Conservation (phyloP, 208 protist species). For the Leishmania turanica region DNA sequence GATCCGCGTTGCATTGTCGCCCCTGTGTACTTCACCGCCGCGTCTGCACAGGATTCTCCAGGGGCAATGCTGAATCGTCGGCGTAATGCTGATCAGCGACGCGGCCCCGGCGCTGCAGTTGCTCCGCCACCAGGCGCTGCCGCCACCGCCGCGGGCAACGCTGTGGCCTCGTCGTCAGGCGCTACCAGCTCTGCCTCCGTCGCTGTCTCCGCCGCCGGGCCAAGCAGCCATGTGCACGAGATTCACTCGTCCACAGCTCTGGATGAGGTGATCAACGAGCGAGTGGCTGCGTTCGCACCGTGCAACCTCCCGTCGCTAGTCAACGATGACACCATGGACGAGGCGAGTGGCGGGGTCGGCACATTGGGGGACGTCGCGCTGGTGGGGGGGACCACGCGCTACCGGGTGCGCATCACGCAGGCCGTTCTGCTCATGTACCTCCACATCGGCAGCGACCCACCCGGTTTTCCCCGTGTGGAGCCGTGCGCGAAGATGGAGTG, state of each 20-base stretch:
- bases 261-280: slow-evolving; percentile 56
- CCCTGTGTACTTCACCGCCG: neutral
- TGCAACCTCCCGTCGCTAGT: slow-evolving; percentile 65
- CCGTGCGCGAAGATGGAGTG: slow-evolving; percentile 97
- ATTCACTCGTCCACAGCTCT: slow-evolving; percentile 15
- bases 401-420: slow-evolving; percentile 52
- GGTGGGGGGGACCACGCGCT: slow-evolving; percentile 25
- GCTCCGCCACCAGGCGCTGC: neutral
- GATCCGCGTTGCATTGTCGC: neutral
- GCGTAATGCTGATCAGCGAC: slow-evolving; percentile 21
- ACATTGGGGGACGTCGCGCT: slow-evolving; percentile 19
- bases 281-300: slow-evolving; percentile 67
- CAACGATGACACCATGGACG: slow-evolving; percentile 41
- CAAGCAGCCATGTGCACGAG: slow-evolving; percentile 15
- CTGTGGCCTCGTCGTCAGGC: neutral
- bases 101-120: slow-evolving; percentile 2
- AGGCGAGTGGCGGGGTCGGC: slow-evolving; percentile 25
- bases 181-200: neutral
- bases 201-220: neutral
- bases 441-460: slow-evolving; percentile 98
- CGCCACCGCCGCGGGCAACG: neutral
- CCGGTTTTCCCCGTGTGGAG: slow-evolving; percentile 95
- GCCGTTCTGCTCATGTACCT: slow-evolving; percentile 96
- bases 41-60: neutral
- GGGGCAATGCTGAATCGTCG: slow-evolving; percentile 20